Evolutionary conservation across 2,329 filamentous ascomycete genomes (phyloP).

Genomic region (Cladosporium halotolerans): DNA sequence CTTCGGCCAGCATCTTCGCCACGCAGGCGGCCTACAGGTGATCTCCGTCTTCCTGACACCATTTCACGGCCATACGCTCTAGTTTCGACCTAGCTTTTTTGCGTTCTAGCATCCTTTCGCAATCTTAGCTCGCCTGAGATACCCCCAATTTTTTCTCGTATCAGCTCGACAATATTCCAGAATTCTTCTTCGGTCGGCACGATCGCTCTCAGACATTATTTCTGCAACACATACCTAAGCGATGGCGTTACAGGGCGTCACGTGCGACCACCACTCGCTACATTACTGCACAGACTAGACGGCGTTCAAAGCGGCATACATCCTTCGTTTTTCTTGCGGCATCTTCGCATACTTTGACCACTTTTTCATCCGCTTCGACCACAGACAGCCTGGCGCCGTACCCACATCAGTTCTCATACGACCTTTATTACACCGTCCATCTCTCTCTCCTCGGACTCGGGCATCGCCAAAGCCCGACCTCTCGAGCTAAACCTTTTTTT

Average conservation of each 20-base stretch:
- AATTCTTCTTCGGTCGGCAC: neutral
- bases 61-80: neutral
- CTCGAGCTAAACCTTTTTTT: no score
- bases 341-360: neutral
- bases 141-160: neutral
- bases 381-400: conserved; percentile 10
- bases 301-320: neutral
- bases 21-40: conserved; percentile 49
- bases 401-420: conserved; percentile 2
- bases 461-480: no score
- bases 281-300: neutral
- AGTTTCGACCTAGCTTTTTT: neutral
- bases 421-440: neutral
- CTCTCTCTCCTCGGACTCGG: no score
- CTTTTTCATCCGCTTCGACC: conserved; percentile 4
- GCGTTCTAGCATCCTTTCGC: conserved; percentile 9
- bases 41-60: neutral
- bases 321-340: neutral
- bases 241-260: neutral
- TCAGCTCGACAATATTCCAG: neutral
- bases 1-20: conserved; percentile 74
- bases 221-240: neutral
- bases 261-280: neutral
- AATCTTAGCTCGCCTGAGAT: neutral
- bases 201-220: neutral